These are phyloP conservation scores for Tillandsia leiboldiana DNA, from an alignment of 176 grass and related monocot species.

Conservation along the genomic window DNA sequence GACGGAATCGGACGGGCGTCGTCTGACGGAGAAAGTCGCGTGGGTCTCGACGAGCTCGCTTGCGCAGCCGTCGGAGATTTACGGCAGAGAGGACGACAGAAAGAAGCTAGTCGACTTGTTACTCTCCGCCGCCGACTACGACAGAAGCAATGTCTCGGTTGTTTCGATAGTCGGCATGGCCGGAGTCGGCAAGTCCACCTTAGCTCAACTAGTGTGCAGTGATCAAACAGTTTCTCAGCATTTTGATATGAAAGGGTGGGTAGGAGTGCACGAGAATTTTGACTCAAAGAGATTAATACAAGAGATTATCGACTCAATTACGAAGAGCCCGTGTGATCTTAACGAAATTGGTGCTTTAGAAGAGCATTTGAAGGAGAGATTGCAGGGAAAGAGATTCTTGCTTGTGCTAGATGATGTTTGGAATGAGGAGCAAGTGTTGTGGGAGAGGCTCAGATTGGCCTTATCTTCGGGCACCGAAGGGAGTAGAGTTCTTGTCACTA, in stretches of 20 bases:
- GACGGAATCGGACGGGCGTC: not conserved
- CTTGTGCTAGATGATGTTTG: conserved; percentile 49
- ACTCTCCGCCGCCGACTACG: not conserved
- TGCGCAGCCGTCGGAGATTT: not conserved
- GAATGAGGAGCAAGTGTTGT: conserved; percentile 19
- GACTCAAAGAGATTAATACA: conserved; percentile 2
- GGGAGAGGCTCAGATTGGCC: conserved; percentile 16
- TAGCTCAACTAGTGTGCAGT: conserved; percentile 13
- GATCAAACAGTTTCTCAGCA: conserved; percentile 1
- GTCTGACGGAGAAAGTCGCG: not conserved
- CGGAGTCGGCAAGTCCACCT: conserved; percentile 25
- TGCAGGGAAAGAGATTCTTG: conserved; percentile 33
- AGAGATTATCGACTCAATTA: conserved; percentile 14
- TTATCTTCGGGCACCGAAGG: conserved; percentile 23
- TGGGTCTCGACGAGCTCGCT: not conserved
- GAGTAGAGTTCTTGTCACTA: conserved; percentile 34
- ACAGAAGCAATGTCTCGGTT: not conserved
- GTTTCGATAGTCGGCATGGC: conserved; percentile 1
- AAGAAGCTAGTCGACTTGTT: not conserved
- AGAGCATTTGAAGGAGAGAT: conserved; percentile 5
- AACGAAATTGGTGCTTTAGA: conserved; percentile 24
- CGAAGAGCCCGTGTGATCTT: not conserved
- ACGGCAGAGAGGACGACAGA: conserved; percentile 2
- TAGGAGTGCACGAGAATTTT: conserved; percentile 18
- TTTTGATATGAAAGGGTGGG: conserved; percentile 25